Evolutionary conservation across 1,284 basidiomycete genomes (phyloP), one percentile per base, ranked within the genome.

Genomic region (Heliocybe sulcata): DNA sequence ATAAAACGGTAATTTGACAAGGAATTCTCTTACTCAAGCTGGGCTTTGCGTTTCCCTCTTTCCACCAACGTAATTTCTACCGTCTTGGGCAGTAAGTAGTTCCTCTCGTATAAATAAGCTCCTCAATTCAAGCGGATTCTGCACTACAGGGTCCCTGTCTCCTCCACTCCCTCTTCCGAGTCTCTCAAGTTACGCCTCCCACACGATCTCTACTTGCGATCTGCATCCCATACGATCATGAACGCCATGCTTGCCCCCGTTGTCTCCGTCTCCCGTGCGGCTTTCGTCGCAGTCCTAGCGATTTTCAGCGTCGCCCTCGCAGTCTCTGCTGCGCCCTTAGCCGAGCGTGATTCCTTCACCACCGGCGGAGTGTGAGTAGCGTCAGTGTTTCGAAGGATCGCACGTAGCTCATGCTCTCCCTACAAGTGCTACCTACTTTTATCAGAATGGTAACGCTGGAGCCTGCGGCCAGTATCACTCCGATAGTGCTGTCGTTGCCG

Each of bases 291-390:
- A 6, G 38, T 42, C 6, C 38, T 42, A 16, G 38, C 38, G 16
- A 31, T 31, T 12, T 42, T 42, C 38, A 42, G 38, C 19, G 19
- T 16, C 6, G 8, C n/a, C 16, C 19, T 20, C 19, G 16, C 38
- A 4, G 38, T 20, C 38, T 9, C 8, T 20, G 38, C 38, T n/a
- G 38, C 38, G 6, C 38, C 38, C 19, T 20, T 42, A 6, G n/a
- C 38, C 38, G 16, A 20, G 16, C 16, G 38, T 20, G 38, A 42
- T 42, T 16, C 38, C 19, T 20, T n/a, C 38, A 42, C 67, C 60
- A 58, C 59, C 1, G 76, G 69, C 54, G 82, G 83, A 70, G 59
- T 73, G 83, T 83, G 70, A 58, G 79, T 70, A 2, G 38, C 2
- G 47, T 11, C 14, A 1, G 26, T 53, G 20, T 52, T 29, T 42